phyloP scores from a whole-genome alignment of 2,329 filamentous ascomycete genomes.

The Camillea tinctor region DNA sequence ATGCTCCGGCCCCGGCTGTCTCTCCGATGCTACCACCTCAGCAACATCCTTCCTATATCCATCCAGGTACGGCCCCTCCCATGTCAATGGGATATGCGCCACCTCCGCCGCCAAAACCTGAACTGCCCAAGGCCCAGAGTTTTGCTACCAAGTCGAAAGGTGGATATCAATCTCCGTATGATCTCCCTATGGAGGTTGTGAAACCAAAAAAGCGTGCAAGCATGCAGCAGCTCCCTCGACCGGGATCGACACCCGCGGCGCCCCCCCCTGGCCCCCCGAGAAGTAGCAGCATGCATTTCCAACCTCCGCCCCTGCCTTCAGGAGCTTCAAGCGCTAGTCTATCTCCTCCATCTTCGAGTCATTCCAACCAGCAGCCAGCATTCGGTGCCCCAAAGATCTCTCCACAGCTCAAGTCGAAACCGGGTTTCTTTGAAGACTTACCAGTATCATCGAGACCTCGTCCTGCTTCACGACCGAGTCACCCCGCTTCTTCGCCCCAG shows the following conservation, averaged over 20 bases:
- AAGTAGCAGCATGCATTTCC: slow-evolving; percentile 58
- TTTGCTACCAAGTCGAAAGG: slow-evolving; percentile 89
- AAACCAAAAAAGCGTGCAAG: slow-evolving; percentile 67
- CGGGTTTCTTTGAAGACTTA: slow-evolving; percentile 76
- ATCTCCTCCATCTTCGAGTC: slow-evolving; percentile 39
- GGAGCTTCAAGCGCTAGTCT: slow-evolving; percentile 25
- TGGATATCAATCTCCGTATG: slow-evolving; percentile 91
- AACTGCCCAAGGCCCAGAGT: slow-evolving; percentile 66
- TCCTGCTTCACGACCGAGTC: slow-evolving; percentile 55
- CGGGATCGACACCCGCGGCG: slow-evolving; percentile 40
- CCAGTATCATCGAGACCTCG: slow-evolving; percentile 63
- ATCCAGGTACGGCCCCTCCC: slow-evolving; percentile 29
- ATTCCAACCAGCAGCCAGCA: slow-evolving; percentile 33
- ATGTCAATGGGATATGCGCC: slow-evolving; percentile 37
- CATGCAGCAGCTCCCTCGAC: slow-evolving; percentile 52
- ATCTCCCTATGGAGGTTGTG: slow-evolving; percentile 85
- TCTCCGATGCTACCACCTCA: slow-evolving; percentile 25
- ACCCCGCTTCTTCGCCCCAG: slow-evolving; percentile 43
- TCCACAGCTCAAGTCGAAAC: slow-evolving; percentile 38
- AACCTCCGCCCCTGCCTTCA: slow-evolving; percentile 24
- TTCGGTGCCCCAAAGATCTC: slow-evolving; percentile 34
- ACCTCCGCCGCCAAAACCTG: slow-evolving; percentile 40
- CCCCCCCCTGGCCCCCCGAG: slow-evolving; percentile 56
- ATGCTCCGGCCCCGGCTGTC: slow-evolving; percentile 45
- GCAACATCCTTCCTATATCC: slow-evolving; percentile 28